Conservation (phyloP, 2,329 filamentous ascomycete species). For the Beauveria scarabaeidicola region DNA sequence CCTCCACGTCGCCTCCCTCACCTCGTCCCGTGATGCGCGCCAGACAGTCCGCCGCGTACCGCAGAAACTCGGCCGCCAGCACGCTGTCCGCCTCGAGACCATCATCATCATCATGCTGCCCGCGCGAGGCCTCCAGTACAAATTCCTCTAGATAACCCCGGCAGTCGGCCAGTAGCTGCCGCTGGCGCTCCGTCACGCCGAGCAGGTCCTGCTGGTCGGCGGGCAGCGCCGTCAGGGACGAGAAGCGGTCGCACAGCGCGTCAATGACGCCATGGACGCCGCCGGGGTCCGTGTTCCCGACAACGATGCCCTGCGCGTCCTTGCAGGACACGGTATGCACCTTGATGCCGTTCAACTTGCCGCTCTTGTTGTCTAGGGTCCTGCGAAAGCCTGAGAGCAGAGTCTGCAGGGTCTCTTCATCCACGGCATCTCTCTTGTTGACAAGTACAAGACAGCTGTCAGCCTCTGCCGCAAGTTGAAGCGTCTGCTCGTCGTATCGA, state of each 20-base stretch:
- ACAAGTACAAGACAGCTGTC: slow-evolving; percentile 45
- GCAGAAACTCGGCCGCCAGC: slow-evolving; percentile 79
- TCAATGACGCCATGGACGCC: slow-evolving; percentile 61
- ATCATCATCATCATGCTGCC: slow-evolving; percentile 20
- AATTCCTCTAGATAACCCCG: slow-evolving; percentile 65
- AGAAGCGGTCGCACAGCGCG: slow-evolving; percentile 60
- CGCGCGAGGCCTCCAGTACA: slow-evolving; percentile 42
- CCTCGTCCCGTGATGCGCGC: slow-evolving; percentile 81
- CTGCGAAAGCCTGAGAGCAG: slow-evolving; percentile 34
- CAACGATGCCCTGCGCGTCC: slow-evolving; percentile 34
- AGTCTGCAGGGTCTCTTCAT: slow-evolving; percentile 23
- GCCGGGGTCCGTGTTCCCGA: slow-evolving; percentile 41
- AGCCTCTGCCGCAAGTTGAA: slow-evolving; percentile 42
- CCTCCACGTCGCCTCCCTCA: slow-evolving; percentile 82
- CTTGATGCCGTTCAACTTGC: slow-evolving; percentile 25
- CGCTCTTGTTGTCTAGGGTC: slow-evolving; percentile 13
- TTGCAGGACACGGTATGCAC: slow-evolving; percentile 61
- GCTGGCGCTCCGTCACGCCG: slow-evolving; percentile 84
- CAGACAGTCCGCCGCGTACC: slow-evolving; percentile 70
- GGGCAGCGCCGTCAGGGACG: slow-evolving; percentile 59
- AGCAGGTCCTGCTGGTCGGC: slow-evolving; percentile 73
- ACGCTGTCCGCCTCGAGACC: slow-evolving; percentile 67
- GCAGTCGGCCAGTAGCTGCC: slow-evolving; percentile 69
- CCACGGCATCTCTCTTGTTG: slow-evolving; percentile 53
- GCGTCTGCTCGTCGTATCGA: slow-evolving; percentile 45